Conservation (phyloP, 257 asterid species). For the Asclepias syriaca region DNA sequence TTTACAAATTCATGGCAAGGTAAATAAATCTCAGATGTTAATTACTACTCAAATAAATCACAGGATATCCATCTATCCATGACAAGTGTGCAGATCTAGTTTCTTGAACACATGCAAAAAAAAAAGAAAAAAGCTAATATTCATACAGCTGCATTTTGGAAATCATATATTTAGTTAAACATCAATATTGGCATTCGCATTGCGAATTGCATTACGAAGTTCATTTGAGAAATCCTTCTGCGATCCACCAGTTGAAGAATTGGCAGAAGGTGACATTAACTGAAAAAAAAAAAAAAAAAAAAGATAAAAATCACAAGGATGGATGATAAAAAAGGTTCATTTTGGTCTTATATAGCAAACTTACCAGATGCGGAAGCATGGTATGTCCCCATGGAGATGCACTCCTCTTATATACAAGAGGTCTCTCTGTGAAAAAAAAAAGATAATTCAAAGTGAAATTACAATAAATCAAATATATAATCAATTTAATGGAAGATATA, state of each 20-base stretch:
- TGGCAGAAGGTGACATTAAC: conserved; percentile 50
- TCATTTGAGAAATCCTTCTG: conserved; percentile 76
- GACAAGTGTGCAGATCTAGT: conserved; percentile 7
- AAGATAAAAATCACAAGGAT: neutral
- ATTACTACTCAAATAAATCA: neutral
- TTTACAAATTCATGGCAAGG: neutral
- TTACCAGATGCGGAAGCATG: conserved; percentile 79
- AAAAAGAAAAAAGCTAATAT: conserved; percentile 19
- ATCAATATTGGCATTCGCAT: conserved; percentile 39
- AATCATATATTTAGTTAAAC: conserved; percentile 22
- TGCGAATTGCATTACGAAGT: conserved; percentile 61
- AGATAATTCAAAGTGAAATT: conserved; percentile 3
- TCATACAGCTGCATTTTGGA: neutral
- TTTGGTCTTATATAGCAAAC: neutral
- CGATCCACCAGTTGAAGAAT: conserved; percentile 46
- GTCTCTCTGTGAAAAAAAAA: conserved; percentile 53
- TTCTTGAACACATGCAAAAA: conserved; percentile 9
- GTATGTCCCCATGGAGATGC: conserved; percentile 63
- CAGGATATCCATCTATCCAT: neutral
- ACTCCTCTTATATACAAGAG: conserved; percentile 60
- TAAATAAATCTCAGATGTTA: neutral
- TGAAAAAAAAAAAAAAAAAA: conserved; percentile 22
- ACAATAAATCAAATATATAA: neutral
- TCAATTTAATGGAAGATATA: neutral
- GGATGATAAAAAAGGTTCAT: neutral